phyloP scores from a whole-genome alignment of 2,329 filamentous ascomycete genomes.

The Pestalotiopsis fici region DNA sequence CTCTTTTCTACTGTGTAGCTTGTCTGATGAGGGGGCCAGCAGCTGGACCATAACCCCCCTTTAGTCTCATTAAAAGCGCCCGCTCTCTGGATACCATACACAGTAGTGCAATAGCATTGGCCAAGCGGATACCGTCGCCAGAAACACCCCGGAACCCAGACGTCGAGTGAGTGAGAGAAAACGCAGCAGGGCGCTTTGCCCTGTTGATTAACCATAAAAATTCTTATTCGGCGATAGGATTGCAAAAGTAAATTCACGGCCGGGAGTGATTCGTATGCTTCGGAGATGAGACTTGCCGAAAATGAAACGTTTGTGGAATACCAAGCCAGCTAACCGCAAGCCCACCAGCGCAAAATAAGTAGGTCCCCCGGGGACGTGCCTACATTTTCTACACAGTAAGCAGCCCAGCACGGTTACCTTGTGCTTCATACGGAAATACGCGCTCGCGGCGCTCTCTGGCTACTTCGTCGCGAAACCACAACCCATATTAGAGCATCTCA shows the following conservation, averaged over 20 bases:
- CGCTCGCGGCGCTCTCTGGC: not conserved
- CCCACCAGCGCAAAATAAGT: not conserved
- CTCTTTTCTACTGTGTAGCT: not conserved
- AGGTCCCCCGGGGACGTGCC: not conserved
- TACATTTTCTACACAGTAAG: not conserved
- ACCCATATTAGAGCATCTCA: not conserved
- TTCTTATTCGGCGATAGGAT: not conserved
- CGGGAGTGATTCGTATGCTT: constrained; percentile 5
- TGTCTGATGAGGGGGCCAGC: not conserved
- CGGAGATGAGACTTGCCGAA: constrained; percentile 7
- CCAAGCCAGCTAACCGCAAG: not conserved
- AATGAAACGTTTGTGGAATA: constrained; percentile 4
- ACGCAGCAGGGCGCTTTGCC: not conserved
- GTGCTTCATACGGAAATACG: not conserved
- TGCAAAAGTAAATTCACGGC: not conserved
- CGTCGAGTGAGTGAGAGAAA: not conserved
- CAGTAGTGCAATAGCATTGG: not conserved
- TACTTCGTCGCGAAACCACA: not conserved
- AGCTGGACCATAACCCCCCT: not conserved
- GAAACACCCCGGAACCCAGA: not conserved
- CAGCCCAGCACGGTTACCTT: too few species aligned
- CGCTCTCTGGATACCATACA: not conserved
- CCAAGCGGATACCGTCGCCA: not conserved
- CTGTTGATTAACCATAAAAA: not conserved
- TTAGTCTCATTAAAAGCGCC: not conserved